Conservation (phyloP, 2,329 filamentous ascomycete species). For the Pseudonectria buxi region DNA sequence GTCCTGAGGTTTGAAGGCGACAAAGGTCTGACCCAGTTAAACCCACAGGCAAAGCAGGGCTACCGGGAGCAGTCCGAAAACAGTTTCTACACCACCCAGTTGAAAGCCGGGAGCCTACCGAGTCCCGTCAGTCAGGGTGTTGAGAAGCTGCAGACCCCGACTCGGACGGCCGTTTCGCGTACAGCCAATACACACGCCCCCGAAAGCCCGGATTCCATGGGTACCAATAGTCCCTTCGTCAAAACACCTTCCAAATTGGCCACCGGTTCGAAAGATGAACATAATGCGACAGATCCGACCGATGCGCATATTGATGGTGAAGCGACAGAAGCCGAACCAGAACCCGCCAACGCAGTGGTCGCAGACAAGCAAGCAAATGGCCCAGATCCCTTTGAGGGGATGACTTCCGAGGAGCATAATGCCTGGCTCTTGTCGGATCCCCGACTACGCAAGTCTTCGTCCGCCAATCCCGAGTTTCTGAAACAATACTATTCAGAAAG, state of each 20-base stretch:
- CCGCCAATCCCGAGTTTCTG: conserved; percentile 86
- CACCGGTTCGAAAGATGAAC: background rate
- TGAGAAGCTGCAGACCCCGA: conserved; percentile 22
- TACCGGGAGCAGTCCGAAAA: conserved; percentile 77
- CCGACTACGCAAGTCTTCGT: conserved; percentile 78
- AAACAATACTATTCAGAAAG: conserved; percentile 95
- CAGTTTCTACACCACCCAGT: conserved; percentile 75
- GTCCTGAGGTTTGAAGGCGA: conserved; percentile 58
- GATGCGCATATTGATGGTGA: background rate
- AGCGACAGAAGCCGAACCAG: background rate
- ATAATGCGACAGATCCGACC: background rate
- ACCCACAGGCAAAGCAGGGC: conserved; percentile 47
- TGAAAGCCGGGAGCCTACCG: conserved; percentile 38
- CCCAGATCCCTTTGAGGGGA: conserved; percentile 42
- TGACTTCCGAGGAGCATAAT: conserved; percentile 93
- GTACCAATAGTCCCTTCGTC: conserved; percentile 1
- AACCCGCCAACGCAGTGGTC: background rate
- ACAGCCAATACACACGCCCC: background rate
- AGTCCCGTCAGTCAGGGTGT: conserved; percentile 22
- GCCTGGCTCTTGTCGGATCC: conserved; percentile 77
- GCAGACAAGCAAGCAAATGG: conserved; percentile 1
- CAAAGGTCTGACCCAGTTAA: conserved; percentile 60
- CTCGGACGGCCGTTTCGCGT: background rate
- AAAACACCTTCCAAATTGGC: background rate
- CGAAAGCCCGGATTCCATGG: background rate